Evolutionary conservation across 2,329 filamentous ascomycete species (phyloP), one percentile per base, ranked within the genome.

Genomic region (Cordyceps fumosorosea): DNA sequence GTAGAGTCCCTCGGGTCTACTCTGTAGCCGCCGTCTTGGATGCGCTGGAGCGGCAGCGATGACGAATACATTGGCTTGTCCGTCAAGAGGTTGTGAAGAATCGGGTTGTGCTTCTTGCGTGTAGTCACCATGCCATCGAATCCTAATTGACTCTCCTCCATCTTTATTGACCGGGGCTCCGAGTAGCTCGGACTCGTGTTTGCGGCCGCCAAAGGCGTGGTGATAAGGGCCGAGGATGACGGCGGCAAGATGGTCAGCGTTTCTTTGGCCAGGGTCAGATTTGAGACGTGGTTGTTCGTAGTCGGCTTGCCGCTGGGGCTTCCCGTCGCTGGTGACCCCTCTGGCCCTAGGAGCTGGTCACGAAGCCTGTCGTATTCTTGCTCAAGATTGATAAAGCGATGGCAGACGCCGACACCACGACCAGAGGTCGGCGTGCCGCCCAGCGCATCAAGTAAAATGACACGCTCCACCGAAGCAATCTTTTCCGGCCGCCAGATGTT

Each of bases 61-160:
- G 95, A 95, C 1, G 95, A 98, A 66, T 92, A 89, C 16, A 93
- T 84, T 0, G 95, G 93, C 70, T 96, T 96, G 75, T 99, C 95
- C 2, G 95, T 99, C 11, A 99, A 82, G 1, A 99, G 84, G 69
- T 97, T 98, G 75, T 99, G 92, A 52, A 99, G 95, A 1, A 99
- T 79, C 0, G 93, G 92, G 69, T 99, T 99, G 69, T 83, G 81
- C 62, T 78, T 80, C 53, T 77, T 78, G 62, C 83, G 76, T 0
- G 83, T 85, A 24, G 78, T 80, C 3, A 85, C 82, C 64, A 81
- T 81, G 32, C 76, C 78, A 2, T 80, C 75, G 22, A 79, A 76
- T 75, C 65, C 71, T 74, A 82, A 77, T 73, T 82, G 80, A 59
- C 83, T 85, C 62, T 78, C 78, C 63, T 85, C 79, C 64, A 62